Evolutionary conservation across 2,329 filamentous ascomycete species (phyloP), one percentile per base, ranked within the genome.

Genomic region (Fusarium sulawesiense): DNA sequence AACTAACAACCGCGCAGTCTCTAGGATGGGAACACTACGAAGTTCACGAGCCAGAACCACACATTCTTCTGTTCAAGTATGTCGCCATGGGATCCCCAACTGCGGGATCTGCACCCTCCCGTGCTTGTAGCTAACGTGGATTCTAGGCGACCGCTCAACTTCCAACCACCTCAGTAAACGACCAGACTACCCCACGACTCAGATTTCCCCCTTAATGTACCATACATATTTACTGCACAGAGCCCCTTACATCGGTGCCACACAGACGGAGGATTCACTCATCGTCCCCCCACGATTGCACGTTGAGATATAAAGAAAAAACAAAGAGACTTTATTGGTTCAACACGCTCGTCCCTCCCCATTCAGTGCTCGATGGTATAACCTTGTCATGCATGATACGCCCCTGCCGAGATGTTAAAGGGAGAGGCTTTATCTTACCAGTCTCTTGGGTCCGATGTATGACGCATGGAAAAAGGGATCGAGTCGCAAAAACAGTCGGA

Each of bases 1-100:
- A 40, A 60, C 76, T 77, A 54, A 73, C 68, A 51, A 27, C 21
- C 16, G 29, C 32, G 20, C 78, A 98, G 94, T 98, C 95, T 85
- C 85, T 99, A 76, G 96, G 96, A 61, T 99, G 96, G 96, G 95
- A 98, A 80, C 96, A 99, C 81, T 99, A 99, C 80, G 96, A 99
- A 82, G 96, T 99, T 57, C 96, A 99, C 81, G 96, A 98, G 81
- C 96, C 96, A 45, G 96, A 99, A 83, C 96, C 96, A 71, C 96
- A 99, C 81, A 99, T 99, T 77, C 88, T 99, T 58, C 88, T 99
- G 32, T 99, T 99, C 88, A 99, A 99, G 95, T 98, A 84, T 81
- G 92, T 85, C 41, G 12, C 13, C 20, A 53, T 25, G n/a, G 11
- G 14, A 21, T 49, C n/a, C 30, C 54, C 27, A 27, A 21, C 6